Conservation (phyloP, 495 filamentous ascomycete species). For the Xylaria longipes region DNA sequence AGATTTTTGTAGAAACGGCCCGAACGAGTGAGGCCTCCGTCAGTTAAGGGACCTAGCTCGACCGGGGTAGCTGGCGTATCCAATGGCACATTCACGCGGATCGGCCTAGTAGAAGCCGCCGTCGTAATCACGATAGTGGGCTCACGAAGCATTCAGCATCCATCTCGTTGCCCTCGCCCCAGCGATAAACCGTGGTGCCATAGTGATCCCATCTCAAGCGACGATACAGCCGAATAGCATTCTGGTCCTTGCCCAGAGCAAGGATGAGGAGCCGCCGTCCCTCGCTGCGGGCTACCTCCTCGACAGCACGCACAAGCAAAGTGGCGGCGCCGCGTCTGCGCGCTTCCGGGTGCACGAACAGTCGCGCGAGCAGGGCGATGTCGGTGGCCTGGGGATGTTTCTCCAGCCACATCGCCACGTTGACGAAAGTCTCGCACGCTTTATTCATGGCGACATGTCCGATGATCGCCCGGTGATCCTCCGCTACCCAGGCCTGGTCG, state of each 20-base stretch:
- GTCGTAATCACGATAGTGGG: background rate
- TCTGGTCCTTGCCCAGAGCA: constrained; percentile 28
- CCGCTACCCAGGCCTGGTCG: constrained; percentile 90
- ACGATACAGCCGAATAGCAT: constrained; percentile 31
- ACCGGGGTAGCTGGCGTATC: background rate
- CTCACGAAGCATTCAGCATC: constrained; percentile 28
- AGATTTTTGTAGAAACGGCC: background rate
- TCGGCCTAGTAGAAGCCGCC: background rate
- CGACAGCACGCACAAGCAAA: constrained; percentile 23
- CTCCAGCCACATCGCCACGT: constrained; percentile 28
- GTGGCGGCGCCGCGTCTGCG: constrained; percentile 25
- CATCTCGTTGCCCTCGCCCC: constrained; percentile 29
- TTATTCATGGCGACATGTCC: constrained; percentile 28
- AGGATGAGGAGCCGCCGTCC: constrained; percentile 26
- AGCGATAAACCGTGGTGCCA: constrained; percentile 22
- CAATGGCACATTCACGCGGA: background rate
- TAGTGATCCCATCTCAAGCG: constrained; percentile 30
- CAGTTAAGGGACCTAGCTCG: background rate
- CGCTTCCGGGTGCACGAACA: constrained; percentile 30
- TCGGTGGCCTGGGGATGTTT: constrained; percentile 14
- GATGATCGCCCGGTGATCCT: constrained; percentile 72
- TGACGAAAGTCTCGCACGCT: constrained; percentile 8
- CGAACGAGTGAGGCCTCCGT: background rate
- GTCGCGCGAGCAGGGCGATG: constrained; percentile 23
- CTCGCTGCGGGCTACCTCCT: constrained; percentile 19